Conservation (phyloP, 31 red algal genomes). For the Pterothamnion heteromorphum region DNA sequence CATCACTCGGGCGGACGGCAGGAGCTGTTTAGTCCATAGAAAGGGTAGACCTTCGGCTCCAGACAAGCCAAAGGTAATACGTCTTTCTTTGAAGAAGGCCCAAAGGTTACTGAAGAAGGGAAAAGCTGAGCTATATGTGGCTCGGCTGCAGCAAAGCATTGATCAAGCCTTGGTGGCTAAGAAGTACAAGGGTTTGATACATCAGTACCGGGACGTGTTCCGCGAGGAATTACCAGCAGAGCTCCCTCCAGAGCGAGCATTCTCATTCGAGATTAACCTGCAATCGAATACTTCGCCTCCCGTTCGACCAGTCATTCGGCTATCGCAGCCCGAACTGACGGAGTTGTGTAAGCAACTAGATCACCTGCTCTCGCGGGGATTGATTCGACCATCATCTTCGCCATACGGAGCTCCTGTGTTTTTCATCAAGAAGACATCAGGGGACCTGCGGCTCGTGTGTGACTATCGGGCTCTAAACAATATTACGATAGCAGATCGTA, state of each 20-base stretch:
- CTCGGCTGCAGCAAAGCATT: not conserved
- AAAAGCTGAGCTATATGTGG: not conserved
- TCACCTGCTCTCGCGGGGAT: not conserved
- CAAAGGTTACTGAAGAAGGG: not conserved
- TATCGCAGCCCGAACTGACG: not conserved
- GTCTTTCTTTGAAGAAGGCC: not conserved
- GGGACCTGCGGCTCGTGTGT: conserved; percentile 14
- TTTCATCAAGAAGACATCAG: conserved; percentile 41
- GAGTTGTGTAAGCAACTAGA: not conserved
- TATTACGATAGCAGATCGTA: not conserved
- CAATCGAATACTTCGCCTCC: not conserved
- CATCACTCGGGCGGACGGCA: not conserved
- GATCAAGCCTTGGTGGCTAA: not conserved
- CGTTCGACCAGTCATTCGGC: conserved; percentile 7
- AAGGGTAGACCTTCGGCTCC: not conserved
- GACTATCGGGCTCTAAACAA: conserved; percentile 43
- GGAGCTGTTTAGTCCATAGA: not conserved
- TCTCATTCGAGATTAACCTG: conserved; percentile 45
- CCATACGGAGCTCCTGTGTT: conserved; percentile 49
- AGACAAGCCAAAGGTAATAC: not conserved
- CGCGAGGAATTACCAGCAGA: conserved; percentile 33
- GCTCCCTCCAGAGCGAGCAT: not conserved
- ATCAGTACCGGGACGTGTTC: not conserved
- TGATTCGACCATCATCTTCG: conserved; percentile 9
- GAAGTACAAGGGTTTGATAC: not conserved